Evolutionary conservation across 1,139 yeast species (phyloP), one percentile per base, ranked within the genome.

Genomic region (Yamadazyma oceani): DNA sequence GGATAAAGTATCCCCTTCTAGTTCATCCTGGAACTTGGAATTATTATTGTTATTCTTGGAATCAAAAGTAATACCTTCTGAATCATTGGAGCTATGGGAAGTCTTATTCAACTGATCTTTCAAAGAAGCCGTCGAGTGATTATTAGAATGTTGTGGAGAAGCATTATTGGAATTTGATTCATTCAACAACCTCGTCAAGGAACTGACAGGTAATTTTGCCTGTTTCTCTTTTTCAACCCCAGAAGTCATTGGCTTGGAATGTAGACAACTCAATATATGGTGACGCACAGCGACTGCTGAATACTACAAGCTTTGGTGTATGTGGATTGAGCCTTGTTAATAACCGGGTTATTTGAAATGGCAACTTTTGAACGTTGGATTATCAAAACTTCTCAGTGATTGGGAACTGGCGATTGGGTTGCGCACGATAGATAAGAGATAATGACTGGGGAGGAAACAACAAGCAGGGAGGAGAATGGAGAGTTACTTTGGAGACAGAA

Each of bases 181-280:
- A 42, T 66, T 63, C 43, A 71, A 57, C 17, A 71, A 62, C 39
- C 72, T 53, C 12, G 77, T 71, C 46, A 71, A 60, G n/a, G 75
- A 67, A 36, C 68, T 59, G 9, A 49, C 49, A 2, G 52, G 51
- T 6, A 16, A 32, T 35, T 36, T 40, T 17, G 34, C 7, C 26
- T 41, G 39, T 23, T 40, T 45, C 5, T 26, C 34, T 31, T 35
- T 39, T 6, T 27, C 30, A 26, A 10, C n/a, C 15, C 21, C 21
- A 8, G 21, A 19, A 19, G 21, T 8, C 21, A 19, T 19, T n/a
- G n/a, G n/a, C n/a, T n/a, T n/a, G n/a, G n/a, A n/a, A n/a, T n/a
- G n/a, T n/a, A n/a, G n/a, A n/a, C n/a, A n/a, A n/a, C n/a, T n/a
- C n/a, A n/a, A n/a, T n/a, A n/a, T n/a, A n/a, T n/a, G n/a, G n/a